Conservation (phyloP, 257 asterid genomes). For the Nicotiana undulata region DNA sequence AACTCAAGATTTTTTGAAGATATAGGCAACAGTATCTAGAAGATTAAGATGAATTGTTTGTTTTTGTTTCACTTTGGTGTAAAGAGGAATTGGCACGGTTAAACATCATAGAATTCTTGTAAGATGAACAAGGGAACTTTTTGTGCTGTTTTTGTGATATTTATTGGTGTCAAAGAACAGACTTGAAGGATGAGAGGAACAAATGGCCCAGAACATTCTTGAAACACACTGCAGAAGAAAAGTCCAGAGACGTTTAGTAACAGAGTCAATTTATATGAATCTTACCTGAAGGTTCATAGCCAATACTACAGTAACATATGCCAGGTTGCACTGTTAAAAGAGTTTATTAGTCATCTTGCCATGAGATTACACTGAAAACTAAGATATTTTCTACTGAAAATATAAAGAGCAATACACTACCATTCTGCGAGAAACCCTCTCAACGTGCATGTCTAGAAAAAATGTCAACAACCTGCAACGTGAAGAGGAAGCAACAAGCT, state of each 20-base stretch:
- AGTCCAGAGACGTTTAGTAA: not conserved
- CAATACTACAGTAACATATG: conserved; percentile 64
- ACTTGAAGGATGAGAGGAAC: not conserved
- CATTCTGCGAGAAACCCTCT: conserved; percentile 79
- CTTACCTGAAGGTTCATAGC: conserved; percentile 82
- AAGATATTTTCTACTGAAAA: not conserved
- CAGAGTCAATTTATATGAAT: not conserved
- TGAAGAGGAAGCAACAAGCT: conserved; percentile 9
- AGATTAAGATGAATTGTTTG: no score
- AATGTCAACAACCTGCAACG: conserved; percentile 61
- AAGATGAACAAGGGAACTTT: no score
- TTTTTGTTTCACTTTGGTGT: no score
- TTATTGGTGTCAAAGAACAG: not conserved
- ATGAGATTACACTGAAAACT: not conserved
- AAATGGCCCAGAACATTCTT: not conserved
- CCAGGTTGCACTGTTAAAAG: conserved; percentile 81
- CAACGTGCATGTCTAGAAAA: conserved; percentile 60
- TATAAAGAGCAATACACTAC: conserved; percentile 23
- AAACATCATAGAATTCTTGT: no score
- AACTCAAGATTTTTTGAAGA: no score
- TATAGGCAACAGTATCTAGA: no score
- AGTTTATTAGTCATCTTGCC: conserved; percentile 8
- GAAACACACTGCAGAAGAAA: not conserved
- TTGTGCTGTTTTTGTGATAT: not conserved
- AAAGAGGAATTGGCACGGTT: no score